These are phyloP conservation scores for Diplocarpon rosae DNA, from an alignment of 2,329 filamentous ascomycete genomes.

Conservation along the genomic window DNA sequence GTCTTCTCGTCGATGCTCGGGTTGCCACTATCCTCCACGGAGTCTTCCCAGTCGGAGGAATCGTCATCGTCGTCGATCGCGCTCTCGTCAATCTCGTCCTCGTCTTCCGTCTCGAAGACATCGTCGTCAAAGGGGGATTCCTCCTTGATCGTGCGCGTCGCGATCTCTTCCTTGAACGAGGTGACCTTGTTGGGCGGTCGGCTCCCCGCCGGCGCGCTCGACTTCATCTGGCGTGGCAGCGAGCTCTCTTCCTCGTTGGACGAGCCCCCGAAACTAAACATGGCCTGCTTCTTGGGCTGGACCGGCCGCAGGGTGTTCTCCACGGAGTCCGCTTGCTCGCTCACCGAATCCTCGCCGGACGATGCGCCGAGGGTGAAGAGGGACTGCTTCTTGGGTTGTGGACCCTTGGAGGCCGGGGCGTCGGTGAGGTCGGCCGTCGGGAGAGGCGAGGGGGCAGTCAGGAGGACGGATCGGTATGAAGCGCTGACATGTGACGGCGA, in stretches of 20 bases:
- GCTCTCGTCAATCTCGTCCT: slow-evolving; percentile 66
- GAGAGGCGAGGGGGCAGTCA: slow-evolving; percentile 29
- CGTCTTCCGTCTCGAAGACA: slow-evolving; percentile 48
- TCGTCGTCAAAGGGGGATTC: slow-evolving; percentile 42
- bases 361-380: slow-evolving; percentile 41
- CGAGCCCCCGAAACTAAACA: slow-evolving; percentile 66
- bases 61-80: slow-evolving; percentile 65
- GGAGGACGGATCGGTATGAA: slow-evolving; percentile 44
- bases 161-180: slow-evolving; percentile 70
- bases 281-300: slow-evolving; percentile 43
- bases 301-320: slow-evolving; percentile 16
- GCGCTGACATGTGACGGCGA: slow-evolving; percentile 64
- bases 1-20: slow-evolving; percentile 71
- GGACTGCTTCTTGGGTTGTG: slow-evolving; percentile 47
- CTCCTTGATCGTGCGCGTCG: slow-evolving; percentile 53
- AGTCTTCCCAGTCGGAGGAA: slow-evolving; percentile 47
- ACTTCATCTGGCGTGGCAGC: slow-evolving; percentile 37
- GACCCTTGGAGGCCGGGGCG: slow-evolving; percentile 37
- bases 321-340: slow-evolving; percentile 24
- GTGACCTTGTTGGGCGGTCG: slow-evolving; percentile 58
- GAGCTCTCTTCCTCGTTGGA: slow-evolving; percentile 80
- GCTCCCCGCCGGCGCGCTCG: slow-evolving; percentile 43
- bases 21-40: slow-evolving; percentile 69
- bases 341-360: slow-evolving; percentile 28
- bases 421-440: slow-evolving; percentile 41